Conservation (phyloP, 2,329 filamentous ascomycete species). For the Penicillium griseofulvum region DNA sequence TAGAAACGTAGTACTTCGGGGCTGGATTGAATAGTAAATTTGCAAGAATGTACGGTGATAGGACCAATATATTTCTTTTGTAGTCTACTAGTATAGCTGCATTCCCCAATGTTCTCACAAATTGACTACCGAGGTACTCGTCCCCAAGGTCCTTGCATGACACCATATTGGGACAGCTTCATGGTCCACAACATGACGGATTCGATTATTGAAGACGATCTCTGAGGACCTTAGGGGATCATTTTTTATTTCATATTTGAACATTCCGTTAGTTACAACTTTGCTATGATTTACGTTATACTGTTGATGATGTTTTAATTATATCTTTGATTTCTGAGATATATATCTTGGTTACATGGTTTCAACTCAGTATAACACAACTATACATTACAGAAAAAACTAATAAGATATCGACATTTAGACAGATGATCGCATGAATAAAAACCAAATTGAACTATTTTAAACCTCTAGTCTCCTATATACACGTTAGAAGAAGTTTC, state of each 20-base stretch:
- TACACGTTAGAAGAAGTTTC: too few relatives aligned
- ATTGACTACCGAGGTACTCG: conserved; percentile 33
- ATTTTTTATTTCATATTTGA: neutral
- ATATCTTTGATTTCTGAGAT: too few relatives aligned
- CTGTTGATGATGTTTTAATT: too few relatives aligned
- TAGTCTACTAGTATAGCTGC: neutral
- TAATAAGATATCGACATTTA: too few relatives aligned
- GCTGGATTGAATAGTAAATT: neutral
- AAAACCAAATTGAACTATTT: too few relatives aligned
- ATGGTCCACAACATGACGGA: conserved; percentile 8
- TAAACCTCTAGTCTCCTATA: too few relatives aligned
- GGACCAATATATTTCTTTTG: neutral
- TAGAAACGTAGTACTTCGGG: neutral
- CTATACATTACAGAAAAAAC: too few relatives aligned
- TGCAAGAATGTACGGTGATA: neutral
- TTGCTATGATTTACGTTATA: too few relatives aligned
- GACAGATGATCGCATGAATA: too few relatives aligned
- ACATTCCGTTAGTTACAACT: too few relatives aligned
- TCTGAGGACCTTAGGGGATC: conserved; percentile 29
- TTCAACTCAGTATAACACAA: too few relatives aligned
- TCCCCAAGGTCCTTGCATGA: conserved; percentile 33
- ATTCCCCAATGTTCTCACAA: conserved; percentile 21
- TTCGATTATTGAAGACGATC: conserved; percentile 1
- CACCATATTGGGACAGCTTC: neutral
- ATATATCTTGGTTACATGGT: too few relatives aligned